A percentile compares a stretch with the other conserved stretches of the same genome.
Conservation (phyloP, 2,329 filamentous ascomycete species). For the Sclerotinia glacialis region DNA sequence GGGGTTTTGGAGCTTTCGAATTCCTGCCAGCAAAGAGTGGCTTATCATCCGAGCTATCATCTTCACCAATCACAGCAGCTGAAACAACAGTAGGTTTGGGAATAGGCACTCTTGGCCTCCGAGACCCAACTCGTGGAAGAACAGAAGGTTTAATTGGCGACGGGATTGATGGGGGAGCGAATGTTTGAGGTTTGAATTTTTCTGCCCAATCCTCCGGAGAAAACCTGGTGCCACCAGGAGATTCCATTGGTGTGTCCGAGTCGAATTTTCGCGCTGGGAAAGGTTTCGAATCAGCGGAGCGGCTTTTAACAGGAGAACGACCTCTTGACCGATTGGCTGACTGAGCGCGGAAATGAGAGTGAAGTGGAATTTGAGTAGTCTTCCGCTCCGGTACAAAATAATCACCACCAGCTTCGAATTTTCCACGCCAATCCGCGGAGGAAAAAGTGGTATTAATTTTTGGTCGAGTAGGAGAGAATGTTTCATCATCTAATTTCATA, state of each 20-base stretch:
- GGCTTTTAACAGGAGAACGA: slow-evolving; percentile 37
- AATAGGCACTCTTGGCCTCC: slow-evolving; percentile 29
- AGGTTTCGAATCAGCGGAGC: slow-evolving; percentile 27
- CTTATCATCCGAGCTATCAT: slow-evolving; percentile 35
- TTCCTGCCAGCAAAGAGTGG: slow-evolving; percentile 38
- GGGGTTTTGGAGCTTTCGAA: slow-evolving; percentile 17
- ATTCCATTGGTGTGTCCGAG: slow-evolving; percentile 30
- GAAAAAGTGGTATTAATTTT: slow-evolving; percentile 60
- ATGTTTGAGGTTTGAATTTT: slow-evolving; percentile 38
- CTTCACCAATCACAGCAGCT: slow-evolving; percentile 35
- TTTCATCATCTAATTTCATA: slow-evolving; percentile 47
- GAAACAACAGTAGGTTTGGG: slow-evolving; percentile 34
- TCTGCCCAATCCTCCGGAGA: slow-evolving; percentile 36
- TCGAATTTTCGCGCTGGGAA: slow-evolving; percentile 21
- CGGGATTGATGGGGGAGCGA: slow-evolving; percentile 33
- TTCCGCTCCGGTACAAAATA: slow-evolving; percentile 36
- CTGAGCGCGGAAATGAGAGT: slow-evolving; percentile 29
- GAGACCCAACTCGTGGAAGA: slow-evolving; percentile 25
- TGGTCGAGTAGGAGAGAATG: slow-evolving; percentile 42
- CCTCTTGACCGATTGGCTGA: slow-evolving; percentile 34
- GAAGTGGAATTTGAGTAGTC: slow-evolving; percentile 21
- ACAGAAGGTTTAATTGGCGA: slow-evolving; percentile 18
- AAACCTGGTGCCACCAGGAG: slow-evolving; percentile 37
- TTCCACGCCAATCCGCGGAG: slow-evolving; percentile 46
- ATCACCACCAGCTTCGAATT: slow-evolving; percentile 38